A percentile compares a stretch with the other conserved stretches of the same genome.
phyloP scores from a whole-genome alignment of 78 protist genomes.

The Andalucia godoyi region DNA sequence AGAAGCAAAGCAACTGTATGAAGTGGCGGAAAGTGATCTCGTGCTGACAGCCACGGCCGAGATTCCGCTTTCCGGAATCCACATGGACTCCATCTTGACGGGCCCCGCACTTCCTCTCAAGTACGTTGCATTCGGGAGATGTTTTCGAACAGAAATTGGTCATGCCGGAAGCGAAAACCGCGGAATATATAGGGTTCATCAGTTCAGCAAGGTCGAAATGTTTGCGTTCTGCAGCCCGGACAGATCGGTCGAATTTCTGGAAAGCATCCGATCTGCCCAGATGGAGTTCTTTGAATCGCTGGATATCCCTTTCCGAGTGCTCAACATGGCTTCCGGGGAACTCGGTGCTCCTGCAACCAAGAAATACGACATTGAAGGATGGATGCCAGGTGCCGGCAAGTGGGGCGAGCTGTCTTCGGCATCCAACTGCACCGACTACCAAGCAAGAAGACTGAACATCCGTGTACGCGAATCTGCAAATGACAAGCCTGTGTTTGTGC shows the following conservation, averaged over 20 bases:
- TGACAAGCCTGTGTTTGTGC: slow-evolving; percentile 27
- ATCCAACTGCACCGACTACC: slow-evolving; percentile 78
- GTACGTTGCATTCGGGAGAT: slow-evolving; percentile 51
- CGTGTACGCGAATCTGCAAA: not conserved
- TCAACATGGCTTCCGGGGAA: slow-evolving; percentile 69
- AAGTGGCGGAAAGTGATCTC: not conserved
- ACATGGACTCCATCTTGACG: slow-evolving; percentile 3
- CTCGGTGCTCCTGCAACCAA: slow-evolving; percentile 68
- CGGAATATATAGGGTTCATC: slow-evolving; percentile 82
- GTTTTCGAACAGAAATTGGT: slow-evolving; percentile 71
- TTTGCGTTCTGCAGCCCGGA: slow-evolving; percentile 44
- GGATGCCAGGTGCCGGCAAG: slow-evolving; percentile 67
- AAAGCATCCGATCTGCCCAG: slow-evolving; percentile 21
- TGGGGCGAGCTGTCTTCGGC: slow-evolving; percentile 68
- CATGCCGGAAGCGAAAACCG: not conserved
- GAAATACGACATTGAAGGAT: slow-evolving; percentile 81
- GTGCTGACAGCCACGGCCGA: slow-evolving; percentile 59
- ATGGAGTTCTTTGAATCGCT: slow-evolving; percentile 33
- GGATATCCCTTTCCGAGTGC: slow-evolving; percentile 42
- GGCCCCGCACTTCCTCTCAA: slow-evolving; percentile 30
- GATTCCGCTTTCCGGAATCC: slow-evolving; percentile 61
- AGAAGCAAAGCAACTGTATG: not conserved
- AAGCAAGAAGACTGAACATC: slow-evolving; percentile 46
- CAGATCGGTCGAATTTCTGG: slow-evolving; percentile 1
- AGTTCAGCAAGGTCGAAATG: slow-evolving; percentile 83